Base-by-base conservation (phyloP, 805 yeast species). In the Wickerhamomyces canadensis region DNA sequence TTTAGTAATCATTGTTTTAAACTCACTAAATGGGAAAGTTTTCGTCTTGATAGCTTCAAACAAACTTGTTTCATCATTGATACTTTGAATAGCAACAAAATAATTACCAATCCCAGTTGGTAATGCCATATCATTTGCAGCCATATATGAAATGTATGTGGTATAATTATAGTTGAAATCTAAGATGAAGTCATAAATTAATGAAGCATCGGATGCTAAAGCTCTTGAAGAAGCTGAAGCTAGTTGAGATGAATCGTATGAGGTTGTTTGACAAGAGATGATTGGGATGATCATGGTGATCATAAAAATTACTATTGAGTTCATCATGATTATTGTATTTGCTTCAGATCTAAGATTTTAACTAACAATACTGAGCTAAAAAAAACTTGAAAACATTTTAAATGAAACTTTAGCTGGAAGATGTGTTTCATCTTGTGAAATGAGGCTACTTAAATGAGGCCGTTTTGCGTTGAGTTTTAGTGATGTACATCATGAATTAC, bases 41-140 rank as follows among this genome's bases (percentile, higher is more conserved):
- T 35, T 36, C 2, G 46, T 43, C 12, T 57, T 44, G 22, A 64
- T 47, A 34, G 52, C 62, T 6, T 45, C 33, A 36, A 46, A 34
- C 16, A 64, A 33, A 24, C 52, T 49, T 1, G 48, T 44, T 8
- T 55, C 55, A 4, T 52, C 48, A 9, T 50, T 41, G 5, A 61
- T 36, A 2, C 50, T 43, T 4, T 52, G 59, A 14, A 63, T 23
- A 22, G 53, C 58, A 25, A 52, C 51, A 35, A 62, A 54, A 41
- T 64, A 65, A 37, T 63, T 53, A 5, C 57, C 58, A 6, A 64
- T 40, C 2, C 37, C 51, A 34, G 59, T 57, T n/a, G 70, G 70
- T 27, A 63, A 48, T 4, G 49, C 43, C 46, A 61, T 48, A 4
- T 28, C 16, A n/a, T 54, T 41, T 3, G 34, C 37, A 15, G 42